Conservation (phyloP, 2,329 filamentous ascomycete genomes). For the Sphaerulina musiva region DNA sequence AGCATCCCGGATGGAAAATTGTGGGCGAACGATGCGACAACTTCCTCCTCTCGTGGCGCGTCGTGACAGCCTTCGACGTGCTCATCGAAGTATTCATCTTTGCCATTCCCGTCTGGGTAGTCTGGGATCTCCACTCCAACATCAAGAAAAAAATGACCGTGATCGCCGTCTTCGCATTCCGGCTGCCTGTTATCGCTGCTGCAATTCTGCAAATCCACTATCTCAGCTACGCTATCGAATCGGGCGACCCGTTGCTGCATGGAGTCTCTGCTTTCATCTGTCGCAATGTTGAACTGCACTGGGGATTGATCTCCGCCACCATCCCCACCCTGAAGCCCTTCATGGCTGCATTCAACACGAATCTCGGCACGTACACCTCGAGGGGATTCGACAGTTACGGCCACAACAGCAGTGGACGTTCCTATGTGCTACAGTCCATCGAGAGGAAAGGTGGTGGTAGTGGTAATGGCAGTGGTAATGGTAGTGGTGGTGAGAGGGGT, state of each 20-base stretch:
- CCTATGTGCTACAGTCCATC: slow-evolving; percentile 18
- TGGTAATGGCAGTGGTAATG: not conserved
- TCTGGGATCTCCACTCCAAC: slow-evolving; percentile 21
- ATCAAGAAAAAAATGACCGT: slow-evolving; percentile 19
- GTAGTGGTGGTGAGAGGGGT: too few species aligned
- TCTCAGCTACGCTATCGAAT: slow-evolving; percentile 10
- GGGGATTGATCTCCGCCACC: slow-evolving; percentile 23
- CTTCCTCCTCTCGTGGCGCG: slow-evolving; percentile 17
- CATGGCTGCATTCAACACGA: slow-evolving; percentile 24
- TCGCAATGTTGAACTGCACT: slow-evolving; percentile 25
- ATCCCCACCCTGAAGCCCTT: slow-evolving; percentile 25
- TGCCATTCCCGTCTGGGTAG: slow-evolving; percentile 23
- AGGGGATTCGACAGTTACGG: slow-evolving; percentile 19
- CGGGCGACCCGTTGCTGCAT: slow-evolving; percentile 15
- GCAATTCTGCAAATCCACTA: slow-evolving; percentile 18
- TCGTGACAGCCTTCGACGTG: slow-evolving; percentile 22
- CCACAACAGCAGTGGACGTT: slow-evolving; percentile 11
- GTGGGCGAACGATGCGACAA: slow-evolving; percentile 18
- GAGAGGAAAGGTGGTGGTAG: slow-evolving; percentile 11
- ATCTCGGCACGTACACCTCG: slow-evolving; percentile 22
- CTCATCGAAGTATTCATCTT: slow-evolving; percentile 21
- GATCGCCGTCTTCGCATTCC: slow-evolving; percentile 21
- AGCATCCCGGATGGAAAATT: slow-evolving; percentile 15
- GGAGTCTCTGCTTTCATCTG: slow-evolving; percentile 22
- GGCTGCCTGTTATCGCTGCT: slow-evolving; percentile 18